Base-by-base conservation (phyloP, 2,329 filamentous ascomycete species). In the Penicillium hesseltinei region DNA sequence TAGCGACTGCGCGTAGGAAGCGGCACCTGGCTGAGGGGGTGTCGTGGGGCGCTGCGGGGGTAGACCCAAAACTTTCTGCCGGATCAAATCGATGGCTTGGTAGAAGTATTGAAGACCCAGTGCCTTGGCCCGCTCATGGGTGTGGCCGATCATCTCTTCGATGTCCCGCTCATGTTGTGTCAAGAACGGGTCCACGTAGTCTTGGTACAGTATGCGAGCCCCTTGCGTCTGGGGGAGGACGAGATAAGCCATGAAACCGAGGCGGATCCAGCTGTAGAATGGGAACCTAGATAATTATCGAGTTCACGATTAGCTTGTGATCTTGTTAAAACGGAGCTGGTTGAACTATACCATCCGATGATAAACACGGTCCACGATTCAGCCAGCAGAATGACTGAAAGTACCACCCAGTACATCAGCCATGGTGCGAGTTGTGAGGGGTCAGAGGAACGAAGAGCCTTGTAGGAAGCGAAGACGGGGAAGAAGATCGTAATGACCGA, bases 331-430 rank as follows among this genome's bases (percentile, higher is more conserved):
- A n/a, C 7, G 35, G 8, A 25, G 43, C 56, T 3, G 3, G 17
- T 13, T 25, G 23, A 21, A 31, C 57, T 78, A 51, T 77, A 88
- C 88, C 92, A 97, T 73, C 83, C 83, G 46, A 97, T 83, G 70
- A 97, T 87, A 78, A 93, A 96, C 68, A 88, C 86, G 56, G 89
- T 87, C 85, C 92, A 96, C 46, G 89, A 92, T 78, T 97, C 94
- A 75, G 87, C 85, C 60, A 94, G 84, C 56, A 92, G 82, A 67
- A 88, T 85, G 73, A 90, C 88, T 60, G 90, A 90, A 63, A 97
- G 84, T 25, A 96, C 91, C 59, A 96, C 91, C 89, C 93, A 99
- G 83, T 97, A 99, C 89, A 97, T 97, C 65, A 97, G 85, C 94
- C 94, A 99, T 87, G 93, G 93, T 62, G 91, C 91, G 59, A 97